A percentile compares a stretch with the other conserved stretches of the same genome.
Conservation (phyloP, 2,329 filamentous ascomycete genomes). For the Metarhizium album region DNA sequence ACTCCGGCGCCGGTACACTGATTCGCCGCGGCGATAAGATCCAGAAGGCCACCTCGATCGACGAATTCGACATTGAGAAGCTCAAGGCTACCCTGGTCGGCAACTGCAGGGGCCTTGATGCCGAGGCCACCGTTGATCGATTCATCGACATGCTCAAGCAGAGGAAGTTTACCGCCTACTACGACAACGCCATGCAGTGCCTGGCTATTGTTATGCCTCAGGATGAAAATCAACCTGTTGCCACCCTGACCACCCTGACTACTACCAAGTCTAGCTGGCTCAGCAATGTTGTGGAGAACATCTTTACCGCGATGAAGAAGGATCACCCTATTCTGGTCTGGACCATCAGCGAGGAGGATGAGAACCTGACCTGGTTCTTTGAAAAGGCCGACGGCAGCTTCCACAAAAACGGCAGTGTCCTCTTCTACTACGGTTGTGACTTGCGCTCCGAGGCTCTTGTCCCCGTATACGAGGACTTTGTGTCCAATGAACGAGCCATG, state of each 20-base stretch:
- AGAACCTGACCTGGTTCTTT: conserved; percentile 97
- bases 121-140: conserved; percentile 72
- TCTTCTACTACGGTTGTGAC: conserved; percentile 94
- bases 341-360: conserved; percentile 93
- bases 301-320: conserved; percentile 88
- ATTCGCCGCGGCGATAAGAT: conserved; percentile 90
- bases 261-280: conserved; percentile 94
- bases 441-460: conserved; percentile 65
- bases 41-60: conserved; percentile 57
- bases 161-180: conserved; percentile 84
- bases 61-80: conserved; percentile 64
- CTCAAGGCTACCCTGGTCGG: conserved; percentile 75
- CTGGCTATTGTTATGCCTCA: conserved; percentile 80
- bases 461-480: conserved; percentile 76
- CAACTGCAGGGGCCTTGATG: conserved; percentile 72
- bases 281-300: conserved; percentile 88
- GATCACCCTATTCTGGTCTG: conserved; percentile 85
- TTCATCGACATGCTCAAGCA: conserved; percentile 71
- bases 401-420: conserved; percentile 72
- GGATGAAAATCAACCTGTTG: conserved; percentile 52
- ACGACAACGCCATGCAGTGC: conserved; percentile 87
- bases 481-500: conserved; percentile 72
- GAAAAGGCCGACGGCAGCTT: conserved; percentile 93
- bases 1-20: conserved; percentile 86
- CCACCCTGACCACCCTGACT: conserved; percentile 80